Conservation (phyloP, 176 grass and related monocot species). For the Aegilops umbellulata region DNA sequence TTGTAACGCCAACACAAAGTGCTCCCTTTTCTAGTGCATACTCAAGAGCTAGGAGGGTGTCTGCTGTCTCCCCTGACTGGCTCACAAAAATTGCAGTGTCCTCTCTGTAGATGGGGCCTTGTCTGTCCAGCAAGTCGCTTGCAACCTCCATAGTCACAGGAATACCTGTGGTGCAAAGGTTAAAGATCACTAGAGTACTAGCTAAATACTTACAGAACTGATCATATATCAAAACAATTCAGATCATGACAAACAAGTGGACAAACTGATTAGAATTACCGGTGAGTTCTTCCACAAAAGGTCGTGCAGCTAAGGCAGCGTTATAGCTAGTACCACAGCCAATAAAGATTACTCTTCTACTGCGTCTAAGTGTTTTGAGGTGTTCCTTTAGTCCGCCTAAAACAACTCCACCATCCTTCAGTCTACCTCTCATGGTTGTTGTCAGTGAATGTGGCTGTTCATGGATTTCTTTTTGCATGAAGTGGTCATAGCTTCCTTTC, state of each 20-base stretch:
- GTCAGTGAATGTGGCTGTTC: constrained; percentile 87
- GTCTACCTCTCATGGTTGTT: constrained; percentile 92
- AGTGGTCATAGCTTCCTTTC: constrained; percentile 90
- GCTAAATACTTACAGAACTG: background rate
- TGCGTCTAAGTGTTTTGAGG: constrained; percentile 77
- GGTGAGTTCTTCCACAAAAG: constrained; percentile 86
- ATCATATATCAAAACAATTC: background rate
- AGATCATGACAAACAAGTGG: background rate
- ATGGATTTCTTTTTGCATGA: constrained; percentile 98
- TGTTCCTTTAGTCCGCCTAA: constrained; percentile 90
- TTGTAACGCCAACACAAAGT: constrained; percentile 89
- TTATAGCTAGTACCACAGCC: constrained; percentile 97
- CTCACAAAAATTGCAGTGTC: constrained; percentile 92
- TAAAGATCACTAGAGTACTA: background rate
- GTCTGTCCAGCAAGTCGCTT: constrained; percentile 86
- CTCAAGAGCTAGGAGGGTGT: constrained; percentile 90
- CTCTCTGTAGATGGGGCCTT: constrained; percentile 82
- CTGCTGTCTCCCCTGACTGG: constrained; percentile 95
- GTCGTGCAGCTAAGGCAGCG: constrained; percentile 79
- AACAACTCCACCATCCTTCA: constrained; percentile 71
- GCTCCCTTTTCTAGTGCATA: constrained; percentile 83
- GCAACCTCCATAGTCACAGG: constrained; percentile 90
- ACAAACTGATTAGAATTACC: constrained; percentile 40
- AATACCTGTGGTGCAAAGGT: constrained; percentile 44
- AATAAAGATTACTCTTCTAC: constrained; percentile 83